Evolutionary conservation across 768 basidiomycete genomes (phyloP), one percentile per base, ranked within the genome.

Genomic region (Mycena latifolia): DNA sequence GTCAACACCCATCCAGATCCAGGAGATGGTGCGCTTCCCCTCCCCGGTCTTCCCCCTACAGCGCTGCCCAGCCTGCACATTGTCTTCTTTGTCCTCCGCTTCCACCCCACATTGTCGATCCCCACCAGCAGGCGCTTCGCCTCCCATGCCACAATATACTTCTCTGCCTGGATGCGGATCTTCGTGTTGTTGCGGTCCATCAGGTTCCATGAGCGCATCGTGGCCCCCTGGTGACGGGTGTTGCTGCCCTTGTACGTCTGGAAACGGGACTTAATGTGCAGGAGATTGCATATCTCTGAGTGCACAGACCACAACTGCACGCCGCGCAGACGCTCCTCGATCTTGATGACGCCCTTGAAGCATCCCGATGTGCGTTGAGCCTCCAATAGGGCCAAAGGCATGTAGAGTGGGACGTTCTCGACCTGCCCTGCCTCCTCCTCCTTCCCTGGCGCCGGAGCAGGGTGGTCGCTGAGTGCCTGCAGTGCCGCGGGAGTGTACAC

Each of bases 401-500:
- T 33, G 25, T 18, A 39, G 14, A 60, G 37, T 1, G 35, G 47
- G 1, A 60, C 33, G 27, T 60, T 60, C 47, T 60, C 58, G 33
- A 22, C 58, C 20, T 8, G 17, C 15, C 10, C 45, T 7, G 55
- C 55, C 28, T 29, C 41, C 20, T 46, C 45, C 33, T 59, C 31
- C 56, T 46, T 47, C 27, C 28, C 31, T 6, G 27, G 20, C 15
- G 27, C 14, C 7, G 56, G 56, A n/a, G 56, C 55, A 0, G 56
- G 56, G 18, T 20, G 43, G 6, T 35, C 52, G 0, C 33, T 39
- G 3, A 66, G 41, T 5, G 48, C 47, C n/a, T 45, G 56, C 5
- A 55, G 25, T 4, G 65, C 57, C 4, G n/a, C 65, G 15, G 65
- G 65, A 39, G 22, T 66, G 46, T 62, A 66, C 1, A 41, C 35